Conservation (phyloP, 495 filamentous ascomycete genomes). For the Xylaria cubensis region DNA sequence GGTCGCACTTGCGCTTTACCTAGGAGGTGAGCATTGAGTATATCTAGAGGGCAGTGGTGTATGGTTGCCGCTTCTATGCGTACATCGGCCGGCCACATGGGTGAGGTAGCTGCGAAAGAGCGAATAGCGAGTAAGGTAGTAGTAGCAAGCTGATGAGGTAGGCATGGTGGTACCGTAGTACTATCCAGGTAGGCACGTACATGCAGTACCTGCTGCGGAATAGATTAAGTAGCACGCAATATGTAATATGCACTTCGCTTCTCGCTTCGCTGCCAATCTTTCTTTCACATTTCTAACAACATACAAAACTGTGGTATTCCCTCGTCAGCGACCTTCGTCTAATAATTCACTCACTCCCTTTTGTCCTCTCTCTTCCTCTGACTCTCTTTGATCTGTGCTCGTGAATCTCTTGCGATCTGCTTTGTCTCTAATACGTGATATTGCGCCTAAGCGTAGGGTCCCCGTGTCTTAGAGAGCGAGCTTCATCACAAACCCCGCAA, state of each 20-base stretch:
- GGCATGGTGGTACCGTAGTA: background rate
- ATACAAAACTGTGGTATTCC: conserved; percentile 32
- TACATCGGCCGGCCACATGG: conserved; percentile 14
- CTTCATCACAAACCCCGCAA: conserved; percentile 34
- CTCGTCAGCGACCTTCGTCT: conserved; percentile 18
- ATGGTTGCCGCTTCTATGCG: background rate
- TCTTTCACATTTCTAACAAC: conserved; percentile 16
- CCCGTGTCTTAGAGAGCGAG: conserved; percentile 2
- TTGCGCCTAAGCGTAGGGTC: background rate
- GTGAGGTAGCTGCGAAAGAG: conserved; percentile 8
- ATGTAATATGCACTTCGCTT: background rate
- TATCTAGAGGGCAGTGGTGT: background rate
- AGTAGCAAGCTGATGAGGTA: background rate
- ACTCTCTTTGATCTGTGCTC: background rate
- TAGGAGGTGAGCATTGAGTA: background rate
- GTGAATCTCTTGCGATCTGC: background rate
- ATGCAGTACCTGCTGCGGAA: background rate
- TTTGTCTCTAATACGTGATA: conserved; percentile 3
- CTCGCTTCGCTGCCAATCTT: conserved; percentile 5
- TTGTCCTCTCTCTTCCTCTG: conserved; percentile 9
- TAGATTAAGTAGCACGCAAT: background rate
- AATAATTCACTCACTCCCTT: background rate
- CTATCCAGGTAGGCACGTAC: background rate
- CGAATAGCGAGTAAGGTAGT: conserved; percentile 11
- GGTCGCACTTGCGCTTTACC: conserved; percentile 1